A percentile compares a stretch with the other conserved stretches of the same genome.
These are phyloP conservation scores for Cladosporium sp. DNA, from an alignment of 2,329 filamentous ascomycete genomes.

Conservation along the genomic window DNA sequence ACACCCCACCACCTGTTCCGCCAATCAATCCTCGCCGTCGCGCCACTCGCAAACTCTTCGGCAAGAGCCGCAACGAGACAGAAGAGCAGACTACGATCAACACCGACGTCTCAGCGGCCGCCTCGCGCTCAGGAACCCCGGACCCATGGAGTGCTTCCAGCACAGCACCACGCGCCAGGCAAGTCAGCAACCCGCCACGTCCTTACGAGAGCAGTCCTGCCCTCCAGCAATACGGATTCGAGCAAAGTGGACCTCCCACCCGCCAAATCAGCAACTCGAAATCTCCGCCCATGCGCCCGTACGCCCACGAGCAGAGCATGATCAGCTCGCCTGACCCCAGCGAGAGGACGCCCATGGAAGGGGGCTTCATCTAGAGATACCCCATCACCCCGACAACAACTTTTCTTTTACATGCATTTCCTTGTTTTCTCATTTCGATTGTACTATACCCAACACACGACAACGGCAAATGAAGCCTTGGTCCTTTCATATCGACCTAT, in stretches of 20 bases:
- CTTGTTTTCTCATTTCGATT: too few relatives aligned
- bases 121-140: constrained; percentile 19
- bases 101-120: constrained; percentile 7
- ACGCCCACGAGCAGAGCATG: constrained; percentile 5
- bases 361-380: constrained; percentile 12
- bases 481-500: too few relatives aligned
- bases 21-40: constrained; percentile 58
- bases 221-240: constrained; percentile 16
- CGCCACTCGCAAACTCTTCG: constrained; percentile 36
- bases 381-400: background rate
- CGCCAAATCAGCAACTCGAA: constrained; percentile 7
- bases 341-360: constrained; percentile 9
- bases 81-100: background rate
- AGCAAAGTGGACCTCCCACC: constrained; percentile 7
- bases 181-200: constrained; percentile 6
- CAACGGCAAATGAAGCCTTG: too few relatives aligned
- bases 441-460: too few relatives aligned
- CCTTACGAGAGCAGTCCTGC: constrained; percentile 18
- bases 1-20: constrained; percentile 49
- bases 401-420: background rate
- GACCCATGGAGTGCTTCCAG: constrained; percentile 17
- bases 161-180: background rate
- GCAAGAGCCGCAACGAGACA: constrained; percentile 17
- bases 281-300: constrained; percentile 6
- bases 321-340: constrained; percentile 3